Base-by-base conservation (phyloP, 2,329 filamentous ascomycete genomes). In the Tolypocladium tropicale region DNA sequence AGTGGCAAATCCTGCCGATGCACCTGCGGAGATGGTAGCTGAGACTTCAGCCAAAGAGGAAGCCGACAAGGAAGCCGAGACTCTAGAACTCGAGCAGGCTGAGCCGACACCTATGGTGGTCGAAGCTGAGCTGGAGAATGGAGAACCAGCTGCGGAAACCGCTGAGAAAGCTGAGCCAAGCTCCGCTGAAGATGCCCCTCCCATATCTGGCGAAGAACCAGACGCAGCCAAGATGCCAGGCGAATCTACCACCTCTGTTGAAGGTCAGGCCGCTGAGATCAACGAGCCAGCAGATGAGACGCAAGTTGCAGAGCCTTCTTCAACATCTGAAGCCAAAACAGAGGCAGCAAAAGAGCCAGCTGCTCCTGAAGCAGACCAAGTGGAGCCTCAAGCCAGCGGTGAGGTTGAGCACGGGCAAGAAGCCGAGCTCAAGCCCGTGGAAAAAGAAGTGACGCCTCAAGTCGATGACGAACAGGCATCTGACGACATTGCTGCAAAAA, bases 41-140 rank as follows among this genome's bases (percentile, higher is more conserved):
- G 37, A 53, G 37, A 46, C 23, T 21, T 16, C 52, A 16, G 18
- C 52, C 1, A n/a, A 18, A 33, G 34, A 39, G 4, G 37, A 51
- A 12, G 14, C 30, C 14, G 51, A 25, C 23, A 25, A 39, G 34
- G 18, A 52, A 25, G 14, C 51, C n/a, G 6, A 39, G 25, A 11
- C 21, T 52, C 16, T 3, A 28, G n/a, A 28, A 28, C 33, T 25
- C 23, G 5, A 52, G 23, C 33, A 39, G 21, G 12, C 39, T 52
- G 51, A 39, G 23, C 21, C 51, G 37, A 34, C 21, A 12, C 21
- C 55, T 25, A 9, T 57, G 23, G 58, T 65, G 43, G 62, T 55
- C 39, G 32, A 52, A 7, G 49, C 34, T 33, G 54, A 54, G n/a
- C 55, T 57, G 11, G 51, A 55, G 21, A 55, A 53, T 12, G 23